phyloP scores from a whole-genome alignment of 1,284 basidiomycete genomes.

The Anthracocystis setariae region DNA sequence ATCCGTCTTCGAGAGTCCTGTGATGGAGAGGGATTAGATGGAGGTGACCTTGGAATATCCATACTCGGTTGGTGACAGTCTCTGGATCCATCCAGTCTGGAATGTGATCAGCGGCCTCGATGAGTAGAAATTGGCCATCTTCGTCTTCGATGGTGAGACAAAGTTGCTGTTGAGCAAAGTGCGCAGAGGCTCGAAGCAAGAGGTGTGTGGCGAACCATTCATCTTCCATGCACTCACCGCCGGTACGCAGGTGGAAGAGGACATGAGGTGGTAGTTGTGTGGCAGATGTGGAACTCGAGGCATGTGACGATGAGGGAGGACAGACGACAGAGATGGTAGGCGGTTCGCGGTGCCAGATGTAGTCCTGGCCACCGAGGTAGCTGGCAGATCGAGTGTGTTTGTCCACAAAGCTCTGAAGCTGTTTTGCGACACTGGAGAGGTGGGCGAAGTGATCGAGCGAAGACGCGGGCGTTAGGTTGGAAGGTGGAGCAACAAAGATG shows the following conservation, averaged over 20 bases:
- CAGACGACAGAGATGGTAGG: conserved; percentile 43
- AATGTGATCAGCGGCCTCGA: conserved; percentile 90
- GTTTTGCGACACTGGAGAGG: conserved; percentile 19
- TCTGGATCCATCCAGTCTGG: conserved; percentile 91
- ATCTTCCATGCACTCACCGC: conserved; percentile 84
- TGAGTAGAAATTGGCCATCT: conserved; percentile 94
- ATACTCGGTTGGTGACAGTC: conserved; percentile 91
- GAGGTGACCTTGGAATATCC: conserved; percentile 83
- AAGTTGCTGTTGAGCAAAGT: conserved; percentile 20
- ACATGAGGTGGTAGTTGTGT: conserved; percentile 23
- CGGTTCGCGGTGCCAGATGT: conserved; percentile 65
- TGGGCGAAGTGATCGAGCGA: conserved; percentile 25
- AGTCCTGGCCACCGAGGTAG: conserved; percentile 27
- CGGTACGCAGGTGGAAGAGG: conserved; percentile 37
- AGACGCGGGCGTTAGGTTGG: conserved; percentile 5
- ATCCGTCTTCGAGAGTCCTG: conserved; percentile 71
- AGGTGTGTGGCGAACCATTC: conserved; percentile 95
- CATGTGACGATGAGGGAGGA: conserved; percentile 11
- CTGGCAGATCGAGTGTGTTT: conserved; percentile 5
- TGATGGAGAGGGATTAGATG: conserved; percentile 85
- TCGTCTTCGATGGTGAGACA: conserved; percentile 76
- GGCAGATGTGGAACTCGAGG: conserved; percentile 4
- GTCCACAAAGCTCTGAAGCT: conserved; percentile 5
- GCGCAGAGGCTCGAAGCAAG: conserved; percentile 17
- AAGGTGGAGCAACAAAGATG: conserved; percentile 20